Base-by-base conservation (phyloP, 805 yeast genomes). In the Kodamaea jinghongensis region DNA sequence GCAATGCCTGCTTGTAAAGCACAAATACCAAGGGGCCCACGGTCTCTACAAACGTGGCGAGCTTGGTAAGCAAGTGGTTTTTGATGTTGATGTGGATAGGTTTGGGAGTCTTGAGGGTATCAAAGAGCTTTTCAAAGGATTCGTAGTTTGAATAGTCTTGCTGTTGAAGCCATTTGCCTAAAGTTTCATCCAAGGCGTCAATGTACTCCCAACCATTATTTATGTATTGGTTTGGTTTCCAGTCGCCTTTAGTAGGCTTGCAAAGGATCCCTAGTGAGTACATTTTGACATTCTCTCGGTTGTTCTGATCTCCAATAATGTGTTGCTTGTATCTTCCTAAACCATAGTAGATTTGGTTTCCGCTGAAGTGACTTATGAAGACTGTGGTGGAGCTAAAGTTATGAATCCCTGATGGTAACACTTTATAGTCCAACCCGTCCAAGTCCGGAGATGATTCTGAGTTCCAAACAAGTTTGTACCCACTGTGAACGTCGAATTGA, bases 261-360 rank as follows among this genome's bases (percentile, higher is more conserved):
- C 78, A 65, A 14, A 83, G 58, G 1, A 83, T 59, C 0, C 89
- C 90, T 7, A 84, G 54, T 2, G 89, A 77, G 51, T 70, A 83
- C 80, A 84, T 76, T 46, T 70, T 70, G 17, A 82, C 77, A 26
- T 71, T 42, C 7, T 22, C 13, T 2, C 51, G 34, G 36, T 47
- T 47, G 17, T 41, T 17, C 25, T 38, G 31, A 28, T 38, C 40
- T 14, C 41, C 46, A 11, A 31, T 42, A 8, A 28, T 34, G 20
- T 49, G 31, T 46, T 62, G 67, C 30, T 58, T 53, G 45, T 64
- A 67, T 16, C 62, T 54, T 11, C 65, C 54, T 13, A 62, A 31
- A 9, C 75, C 75, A 44, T 63, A 65, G 48, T 62, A 63, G 4
- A 57, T 37, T 22, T 42, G 49, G 15, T 48, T 54, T 6, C 47